Conservation (phyloP, 2,329 filamentous ascomycete species). For the Aureobasidium lini region DNA sequence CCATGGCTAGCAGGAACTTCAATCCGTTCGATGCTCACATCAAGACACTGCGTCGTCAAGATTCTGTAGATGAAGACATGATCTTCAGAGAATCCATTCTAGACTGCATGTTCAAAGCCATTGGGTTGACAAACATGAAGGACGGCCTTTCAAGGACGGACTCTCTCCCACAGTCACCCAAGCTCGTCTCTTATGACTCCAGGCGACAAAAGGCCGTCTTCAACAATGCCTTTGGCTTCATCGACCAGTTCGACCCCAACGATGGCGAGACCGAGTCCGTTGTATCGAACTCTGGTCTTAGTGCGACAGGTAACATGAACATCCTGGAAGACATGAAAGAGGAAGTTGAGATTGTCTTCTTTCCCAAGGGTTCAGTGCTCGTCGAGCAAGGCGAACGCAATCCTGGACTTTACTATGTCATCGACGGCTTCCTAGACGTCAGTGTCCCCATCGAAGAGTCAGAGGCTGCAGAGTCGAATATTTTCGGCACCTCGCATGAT, state of each 20-base stretch:
- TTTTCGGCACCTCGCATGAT: slow-evolving; percentile 37
- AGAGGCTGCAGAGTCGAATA: slow-evolving; percentile 33
- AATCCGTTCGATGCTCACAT: slow-evolving; percentile 33
- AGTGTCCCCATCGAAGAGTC: slow-evolving; percentile 70
- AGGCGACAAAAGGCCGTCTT: slow-evolving; percentile 72
- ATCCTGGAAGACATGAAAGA: slow-evolving; percentile 75
- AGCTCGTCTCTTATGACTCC: slow-evolving; percentile 75
- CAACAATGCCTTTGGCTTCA: slow-evolving; percentile 83
- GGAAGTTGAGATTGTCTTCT: slow-evolving; percentile 95
- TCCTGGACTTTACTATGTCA: slow-evolving; percentile 92
- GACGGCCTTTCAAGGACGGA: slow-evolving; percentile 58
- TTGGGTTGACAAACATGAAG: slow-evolving; percentile 68
- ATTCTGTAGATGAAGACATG: slow-evolving; percentile 79
- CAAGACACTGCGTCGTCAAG: slow-evolving; percentile 56
- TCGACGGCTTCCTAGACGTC: slow-evolving; percentile 94
- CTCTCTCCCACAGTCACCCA: slow-evolving; percentile 79
- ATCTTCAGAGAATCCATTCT: slow-evolving; percentile 84
- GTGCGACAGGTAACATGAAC: slow-evolving; percentile 55
- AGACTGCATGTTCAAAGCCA: slow-evolving; percentile 91
- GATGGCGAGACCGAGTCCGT: slow-evolving; percentile 86
- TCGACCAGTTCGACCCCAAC: slow-evolving; percentile 72
- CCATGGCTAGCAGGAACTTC: slow-evolving; percentile 36
- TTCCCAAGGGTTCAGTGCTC: slow-evolving; percentile 86
- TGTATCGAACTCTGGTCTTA: slow-evolving; percentile 38
- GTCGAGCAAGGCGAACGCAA: slow-evolving; percentile 97